A percentile compares a stretch with the other conserved stretches of the same genome.
phyloP scores from a whole-genome alignment of 139 green algal species.

The Chlamydomonas urium region DNA sequence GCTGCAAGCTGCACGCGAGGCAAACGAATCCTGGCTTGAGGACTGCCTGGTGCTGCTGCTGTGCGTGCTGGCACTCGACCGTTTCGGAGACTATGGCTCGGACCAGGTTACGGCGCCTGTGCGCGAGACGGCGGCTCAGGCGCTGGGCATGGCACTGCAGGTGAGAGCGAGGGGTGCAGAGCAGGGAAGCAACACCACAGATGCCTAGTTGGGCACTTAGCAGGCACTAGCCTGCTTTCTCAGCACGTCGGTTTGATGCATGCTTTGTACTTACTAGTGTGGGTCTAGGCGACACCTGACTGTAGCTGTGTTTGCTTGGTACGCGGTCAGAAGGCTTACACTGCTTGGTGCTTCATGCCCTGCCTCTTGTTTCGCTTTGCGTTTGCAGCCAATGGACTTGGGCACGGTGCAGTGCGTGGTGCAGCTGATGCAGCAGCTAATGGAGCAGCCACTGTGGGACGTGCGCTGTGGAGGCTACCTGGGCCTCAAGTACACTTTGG shows the following conservation, averaged over 20 bases:
- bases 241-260: no score
- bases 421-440: constrained; percentile 56
- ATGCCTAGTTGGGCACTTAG: no score
- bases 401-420: constrained; percentile 55
- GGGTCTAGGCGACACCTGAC: no score
- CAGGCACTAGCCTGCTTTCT: no score
- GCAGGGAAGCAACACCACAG: no score
- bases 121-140: constrained; percentile 91
- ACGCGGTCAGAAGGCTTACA: no score
- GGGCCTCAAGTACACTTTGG: constrained; percentile 90
- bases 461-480: constrained; percentile 65
- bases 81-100: constrained; percentile 91
- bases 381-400: no score
- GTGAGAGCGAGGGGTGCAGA: no score
- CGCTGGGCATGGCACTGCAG: constrained; percentile 71
- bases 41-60: constrained; percentile 80
- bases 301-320: no score
- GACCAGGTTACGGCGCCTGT: constrained; percentile 70
- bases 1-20: constrained; percentile 30
- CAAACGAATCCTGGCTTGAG: constrained; percentile 70
- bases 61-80: constrained; percentile 89
- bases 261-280: no score
- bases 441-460: constrained; percentile 36
- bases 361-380: no score
- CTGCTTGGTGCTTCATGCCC: constrained; percentile 28